phyloP scores from a whole-genome alignment of 2,329 filamentous ascomycete species.

The Epichloe typhina region DNA sequence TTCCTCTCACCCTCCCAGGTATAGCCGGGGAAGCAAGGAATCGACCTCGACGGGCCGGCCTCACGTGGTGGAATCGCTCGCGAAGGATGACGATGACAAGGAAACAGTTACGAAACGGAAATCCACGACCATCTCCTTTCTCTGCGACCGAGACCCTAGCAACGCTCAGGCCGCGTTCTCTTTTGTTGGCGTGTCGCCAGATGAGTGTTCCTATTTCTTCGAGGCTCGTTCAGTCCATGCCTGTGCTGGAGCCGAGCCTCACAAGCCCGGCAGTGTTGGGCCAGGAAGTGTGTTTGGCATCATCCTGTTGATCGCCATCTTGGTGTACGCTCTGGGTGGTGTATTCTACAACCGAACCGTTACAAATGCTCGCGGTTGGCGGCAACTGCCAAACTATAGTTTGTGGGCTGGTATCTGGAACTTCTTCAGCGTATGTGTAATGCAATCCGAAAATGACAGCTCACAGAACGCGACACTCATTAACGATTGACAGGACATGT shows the following conservation, averaged over 20 bases:
- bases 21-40: not conserved
- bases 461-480: slow-evolving; percentile 11
- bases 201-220: slow-evolving; percentile 93
- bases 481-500: slow-evolving; percentile 38
- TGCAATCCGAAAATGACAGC: slow-evolving; percentile 19
- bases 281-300: slow-evolving; percentile 74
- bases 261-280: slow-evolving; percentile 59
- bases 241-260: slow-evolving; percentile 54
- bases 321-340: slow-evolving; percentile 84
- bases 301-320: slow-evolving; percentile 61
- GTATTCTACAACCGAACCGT: slow-evolving; percentile 94
- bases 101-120: slow-evolving; percentile 37
- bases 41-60: not conserved
- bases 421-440: slow-evolving; percentile 54
- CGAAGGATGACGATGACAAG: slow-evolving; percentile 16
- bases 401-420: slow-evolving; percentile 81
- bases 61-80: slow-evolving; percentile 13
- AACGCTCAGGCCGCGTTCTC: slow-evolving; percentile 56
- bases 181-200: slow-evolving; percentile 71
- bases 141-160: slow-evolving; percentile 75
- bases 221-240: slow-evolving; percentile 78
- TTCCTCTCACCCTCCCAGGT: not conserved
- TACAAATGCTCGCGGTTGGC: slow-evolving; percentile 87
- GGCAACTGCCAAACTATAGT: slow-evolving; percentile 85
- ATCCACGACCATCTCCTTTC: slow-evolving; percentile 81